phyloP scores from a whole-genome alignment of 2,329 filamentous ascomycete species.

The Cytospora schulzeri region DNA sequence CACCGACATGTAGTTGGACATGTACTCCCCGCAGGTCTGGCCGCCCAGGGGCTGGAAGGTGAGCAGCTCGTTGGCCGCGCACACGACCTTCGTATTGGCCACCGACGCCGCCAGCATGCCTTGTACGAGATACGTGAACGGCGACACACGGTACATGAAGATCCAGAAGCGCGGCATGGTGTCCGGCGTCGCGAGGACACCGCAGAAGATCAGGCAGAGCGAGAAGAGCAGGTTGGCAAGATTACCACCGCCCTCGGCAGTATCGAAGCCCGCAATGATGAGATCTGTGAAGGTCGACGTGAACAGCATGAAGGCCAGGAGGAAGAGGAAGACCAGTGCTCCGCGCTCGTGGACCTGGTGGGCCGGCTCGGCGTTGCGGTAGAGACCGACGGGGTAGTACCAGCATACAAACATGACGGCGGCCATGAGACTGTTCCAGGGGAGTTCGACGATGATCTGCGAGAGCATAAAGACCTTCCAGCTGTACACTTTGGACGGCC shows the following conservation, averaged over 20 bases:
- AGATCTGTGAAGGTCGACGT: constrained; percentile 68
- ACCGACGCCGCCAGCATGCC: constrained; percentile 67
- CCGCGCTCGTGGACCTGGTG: constrained; percentile 58
- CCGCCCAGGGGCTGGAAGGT: constrained; percentile 59
- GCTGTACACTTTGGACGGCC: constrained; percentile 68
- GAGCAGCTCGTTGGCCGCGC: constrained; percentile 66
- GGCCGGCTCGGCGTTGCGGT: constrained; percentile 58
- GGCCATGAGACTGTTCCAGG: constrained; percentile 67
- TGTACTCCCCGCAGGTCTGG: constrained; percentile 59
- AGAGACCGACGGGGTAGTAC: constrained; percentile 71
- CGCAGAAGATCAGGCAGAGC: constrained; percentile 66
- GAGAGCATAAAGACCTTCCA: constrained; percentile 70
- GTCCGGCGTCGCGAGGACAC: constrained; percentile 61
- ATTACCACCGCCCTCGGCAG: constrained; percentile 68
- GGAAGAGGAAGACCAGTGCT: constrained; percentile 67
- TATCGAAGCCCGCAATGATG: constrained; percentile 64
- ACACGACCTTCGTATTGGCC: constrained; percentile 60
- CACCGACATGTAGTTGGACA: constrained; percentile 47
- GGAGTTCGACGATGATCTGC: constrained; percentile 70
- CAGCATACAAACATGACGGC: constrained; percentile 67
- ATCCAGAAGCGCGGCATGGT: constrained; percentile 71
- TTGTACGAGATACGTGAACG: constrained; percentile 72
- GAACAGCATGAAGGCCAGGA: constrained; percentile 67
- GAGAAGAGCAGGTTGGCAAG: constrained; percentile 68
- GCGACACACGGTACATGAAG: constrained; percentile 71